phyloP scores from a whole-genome alignment of 2,329 filamentous ascomycete genomes.

The Penicillium palitans region DNA sequence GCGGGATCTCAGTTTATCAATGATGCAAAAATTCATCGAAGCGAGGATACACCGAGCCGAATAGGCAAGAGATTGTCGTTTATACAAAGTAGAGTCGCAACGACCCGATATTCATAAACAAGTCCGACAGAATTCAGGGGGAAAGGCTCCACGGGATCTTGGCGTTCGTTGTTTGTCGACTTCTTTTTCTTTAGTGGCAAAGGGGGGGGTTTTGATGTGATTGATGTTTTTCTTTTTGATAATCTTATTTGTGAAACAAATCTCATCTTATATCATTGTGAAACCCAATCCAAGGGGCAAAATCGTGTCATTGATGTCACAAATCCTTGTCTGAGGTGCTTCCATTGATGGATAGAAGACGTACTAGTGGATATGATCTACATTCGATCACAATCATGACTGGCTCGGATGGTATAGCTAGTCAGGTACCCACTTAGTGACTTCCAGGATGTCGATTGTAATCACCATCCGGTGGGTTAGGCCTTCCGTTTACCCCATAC shows the following conservation, averaged over 20 bases:
- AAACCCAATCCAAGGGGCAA: background rate
- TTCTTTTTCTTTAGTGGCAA: background rate
- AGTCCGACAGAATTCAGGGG: conserved; percentile 8
- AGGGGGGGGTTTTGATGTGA: background rate
- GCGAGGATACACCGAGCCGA: background rate
- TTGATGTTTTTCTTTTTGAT: background rate
- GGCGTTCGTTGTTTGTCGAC: background rate
- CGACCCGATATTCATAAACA: background rate
- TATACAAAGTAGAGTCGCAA: background rate
- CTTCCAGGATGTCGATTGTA: conserved; percentile 9
- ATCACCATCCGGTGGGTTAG: conserved; percentile 4
- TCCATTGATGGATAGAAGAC: background rate
- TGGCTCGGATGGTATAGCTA: conserved; percentile 3
- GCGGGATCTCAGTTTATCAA: background rate
- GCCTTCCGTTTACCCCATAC: conserved; percentile 12
- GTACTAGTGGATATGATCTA: conserved; percentile 8
- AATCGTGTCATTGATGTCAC: background rate
- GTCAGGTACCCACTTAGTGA: conserved; percentile 4
- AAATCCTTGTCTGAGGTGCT: background rate
- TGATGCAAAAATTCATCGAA: background rate
- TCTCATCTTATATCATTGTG: background rate
- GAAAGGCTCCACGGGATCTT: conserved; percentile 7
- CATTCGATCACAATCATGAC: conserved; percentile 4
- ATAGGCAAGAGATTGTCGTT: conserved; percentile 7
- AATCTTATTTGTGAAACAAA: background rate